Conservation (phyloP, 257 asterid species). For the Solanum chiquidenum region DNA sequence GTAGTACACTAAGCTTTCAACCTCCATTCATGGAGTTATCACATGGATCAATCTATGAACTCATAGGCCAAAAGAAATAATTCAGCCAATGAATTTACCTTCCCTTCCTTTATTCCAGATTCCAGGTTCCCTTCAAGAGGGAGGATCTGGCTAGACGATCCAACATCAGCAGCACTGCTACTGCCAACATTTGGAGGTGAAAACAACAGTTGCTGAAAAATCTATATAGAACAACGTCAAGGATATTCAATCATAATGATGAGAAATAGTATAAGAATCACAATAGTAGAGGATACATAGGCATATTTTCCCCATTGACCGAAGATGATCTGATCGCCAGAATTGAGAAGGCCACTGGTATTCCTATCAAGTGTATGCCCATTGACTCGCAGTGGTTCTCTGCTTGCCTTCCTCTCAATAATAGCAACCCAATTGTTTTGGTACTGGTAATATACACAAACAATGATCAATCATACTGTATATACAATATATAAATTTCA, state of each 20-base stretch:
- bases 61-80: neutral
- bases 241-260: slow-evolving; percentile 17
- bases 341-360: slow-evolving; percentile 36
- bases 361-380: slow-evolving; percentile 49
- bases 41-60: neutral
- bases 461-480: neutral
- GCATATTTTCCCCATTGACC: slow-evolving; percentile 60
- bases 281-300: slow-evolving; percentile 55
- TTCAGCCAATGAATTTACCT: neutral
- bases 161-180: slow-evolving; percentile 43
- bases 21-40: neutral
- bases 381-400: slow-evolving; percentile 62
- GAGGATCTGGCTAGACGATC: slow-evolving; percentile 34
- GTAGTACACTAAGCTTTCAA: neutral
- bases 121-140: slow-evolving; percentile 39
- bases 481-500: slow-evolving; percentile 5
- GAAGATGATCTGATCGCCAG: slow-evolving; percentile 74
- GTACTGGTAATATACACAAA: slow-evolving; percentile 35
- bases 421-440: slow-evolving; percentile 40
- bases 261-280: neutral
- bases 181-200: slow-evolving; percentile 40
- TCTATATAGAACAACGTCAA: slow-evolving; percentile 35
- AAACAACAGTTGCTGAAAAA: slow-evolving; percentile 52
- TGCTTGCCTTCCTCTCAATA: slow-evolving; percentile 53
- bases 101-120: slow-evolving; percentile 45